Conservation (phyloP, 805 yeast genomes). For the Barnettozyma botsteinii region DNA sequence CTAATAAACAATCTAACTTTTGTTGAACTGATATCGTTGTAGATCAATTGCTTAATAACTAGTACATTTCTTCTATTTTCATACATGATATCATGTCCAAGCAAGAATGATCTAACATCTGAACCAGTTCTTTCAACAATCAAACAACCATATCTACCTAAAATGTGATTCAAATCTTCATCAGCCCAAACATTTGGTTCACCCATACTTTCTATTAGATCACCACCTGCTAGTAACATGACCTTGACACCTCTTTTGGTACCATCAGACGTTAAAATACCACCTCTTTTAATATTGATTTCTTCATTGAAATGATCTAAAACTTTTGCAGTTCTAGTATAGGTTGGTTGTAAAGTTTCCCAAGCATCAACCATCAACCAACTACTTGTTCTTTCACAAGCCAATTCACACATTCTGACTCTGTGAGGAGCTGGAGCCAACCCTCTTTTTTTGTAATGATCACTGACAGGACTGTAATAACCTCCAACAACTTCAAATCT, state of each 20-base stretch:
- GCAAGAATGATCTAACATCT: constrained; percentile 86
- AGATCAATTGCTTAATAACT: constrained; percentile 92
- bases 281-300: constrained; percentile 84
- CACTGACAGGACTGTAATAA: constrained; percentile 89
- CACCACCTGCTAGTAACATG: constrained; percentile 97
- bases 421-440: constrained; percentile 84
- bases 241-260: constrained; percentile 79
- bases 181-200: constrained; percentile 99
- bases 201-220: constrained; percentile 97
- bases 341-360: constrained; percentile 89
- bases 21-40: constrained; percentile 93
- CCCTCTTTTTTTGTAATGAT: constrained; percentile 90
- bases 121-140: constrained; percentile 96
- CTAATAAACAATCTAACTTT: constrained; percentile 89
- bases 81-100: constrained; percentile 95
- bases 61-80: constrained; percentile 90
- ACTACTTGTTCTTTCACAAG: constrained; percentile 91
- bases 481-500: constrained; percentile 96
- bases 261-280: constrained; percentile 58
- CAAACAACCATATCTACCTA: constrained; percentile 93
- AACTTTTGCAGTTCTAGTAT: constrained; percentile 92
- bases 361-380: constrained; percentile 99
- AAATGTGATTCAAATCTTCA: constrained; percentile 86
- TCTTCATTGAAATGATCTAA: constrained; percentile 96
- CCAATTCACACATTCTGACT: constrained; percentile 96